Evolutionary conservation across 2,329 filamentous ascomycete species (phyloP).

Genomic region (Fusarium zealandicum): DNA sequence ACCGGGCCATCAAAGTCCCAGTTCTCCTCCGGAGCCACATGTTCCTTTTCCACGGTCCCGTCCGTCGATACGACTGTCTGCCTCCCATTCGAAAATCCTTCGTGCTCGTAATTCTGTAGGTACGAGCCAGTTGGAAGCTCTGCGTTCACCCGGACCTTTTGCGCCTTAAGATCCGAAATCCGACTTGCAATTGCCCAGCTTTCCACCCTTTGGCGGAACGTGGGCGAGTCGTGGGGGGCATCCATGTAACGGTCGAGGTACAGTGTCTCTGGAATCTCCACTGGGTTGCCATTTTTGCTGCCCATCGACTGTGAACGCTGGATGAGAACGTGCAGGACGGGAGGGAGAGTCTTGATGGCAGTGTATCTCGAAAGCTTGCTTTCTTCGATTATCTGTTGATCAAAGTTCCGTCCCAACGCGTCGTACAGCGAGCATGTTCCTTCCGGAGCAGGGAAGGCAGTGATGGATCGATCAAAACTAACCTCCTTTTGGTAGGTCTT

Average conservation of each 20-base stretch:
- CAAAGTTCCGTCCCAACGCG: slow-evolving; percentile 85
- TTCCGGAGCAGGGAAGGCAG: slow-evolving; percentile 62
- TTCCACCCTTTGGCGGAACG: slow-evolving; percentile 70
- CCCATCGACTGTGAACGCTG: slow-evolving; percentile 80
- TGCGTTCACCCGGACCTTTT: slow-evolving; percentile 39
- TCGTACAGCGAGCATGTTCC: slow-evolving; percentile 74
- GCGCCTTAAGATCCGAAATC: slow-evolving; percentile 62
- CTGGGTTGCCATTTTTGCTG: slow-evolving; percentile 77
- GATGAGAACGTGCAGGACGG: slow-evolving; percentile 87
- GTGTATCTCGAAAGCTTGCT: slow-evolving; percentile 69
- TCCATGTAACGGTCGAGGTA: slow-evolving; percentile 91
- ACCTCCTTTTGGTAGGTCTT: slow-evolving; percentile 53
- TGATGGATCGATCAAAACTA: slow-evolving; percentile 68
- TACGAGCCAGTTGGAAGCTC: slow-evolving; percentile 40
- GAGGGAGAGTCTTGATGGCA: slow-evolving; percentile 78
- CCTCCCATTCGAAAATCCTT: background rate
- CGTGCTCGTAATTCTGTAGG: slow-evolving; percentile 36
- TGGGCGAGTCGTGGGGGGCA: slow-evolving; percentile 63
- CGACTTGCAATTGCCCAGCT: slow-evolving; percentile 78
- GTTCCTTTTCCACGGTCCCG: slow-evolving; percentile 3
- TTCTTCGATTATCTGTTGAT: slow-evolving; percentile 76
- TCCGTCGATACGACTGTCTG: background rate
- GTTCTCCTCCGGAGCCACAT: slow-evolving; percentile 35
- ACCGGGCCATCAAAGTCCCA: slow-evolving; percentile 51
- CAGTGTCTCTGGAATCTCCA: slow-evolving; percentile 80